Evolutionary conservation across 2,329 filamentous ascomycete species (phyloP).

Genomic region (Claviceps sp.): DNA sequence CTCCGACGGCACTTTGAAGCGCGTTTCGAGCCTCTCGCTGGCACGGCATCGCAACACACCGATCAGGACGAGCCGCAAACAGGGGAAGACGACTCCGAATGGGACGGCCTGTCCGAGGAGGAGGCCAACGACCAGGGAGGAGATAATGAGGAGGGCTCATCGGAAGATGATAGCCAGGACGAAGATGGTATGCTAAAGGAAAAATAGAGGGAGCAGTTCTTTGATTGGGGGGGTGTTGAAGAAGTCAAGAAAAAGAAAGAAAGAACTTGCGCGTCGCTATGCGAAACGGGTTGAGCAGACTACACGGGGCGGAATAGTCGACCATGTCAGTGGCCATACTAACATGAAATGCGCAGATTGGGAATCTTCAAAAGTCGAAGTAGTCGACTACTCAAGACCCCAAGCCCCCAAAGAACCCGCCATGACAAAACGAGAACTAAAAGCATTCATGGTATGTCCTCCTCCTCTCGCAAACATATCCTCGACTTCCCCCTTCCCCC

Average conservation of each 20-base stretch:
- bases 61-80: slow-evolving; percentile 11
- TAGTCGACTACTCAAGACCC: slow-evolving; percentile 44
- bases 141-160: not conserved
- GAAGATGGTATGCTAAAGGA: slow-evolving; percentile 10
- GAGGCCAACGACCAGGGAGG: slow-evolving; percentile 14
- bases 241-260: not conserved
- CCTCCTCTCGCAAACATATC: not conserved
- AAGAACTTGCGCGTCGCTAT: not conserved
- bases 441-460: slow-evolving; percentile 57
- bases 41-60: slow-evolving; percentile 5
- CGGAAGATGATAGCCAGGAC: slow-evolving; percentile 22
- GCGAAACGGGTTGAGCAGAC: too few species aligned
- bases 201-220: too few species aligned
- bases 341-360: not conserved
- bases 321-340: not conserved
- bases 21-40: slow-evolving; percentile 62
- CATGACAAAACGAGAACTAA: slow-evolving; percentile 56
- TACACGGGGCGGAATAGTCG: too few species aligned
- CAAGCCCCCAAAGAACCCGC: slow-evolving; percentile 22
- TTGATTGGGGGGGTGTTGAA: too few species aligned
- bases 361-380: slow-evolving; percentile 29
- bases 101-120: slow-evolving; percentile 12
- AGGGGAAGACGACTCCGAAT: slow-evolving; percentile 1
- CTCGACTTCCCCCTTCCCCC: not conserved
- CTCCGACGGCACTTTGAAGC: slow-evolving; percentile 81